Evolutionary conservation across 129 eudicot genomes (phyloP).

Genomic region (Glebionis coronaria): DNA sequence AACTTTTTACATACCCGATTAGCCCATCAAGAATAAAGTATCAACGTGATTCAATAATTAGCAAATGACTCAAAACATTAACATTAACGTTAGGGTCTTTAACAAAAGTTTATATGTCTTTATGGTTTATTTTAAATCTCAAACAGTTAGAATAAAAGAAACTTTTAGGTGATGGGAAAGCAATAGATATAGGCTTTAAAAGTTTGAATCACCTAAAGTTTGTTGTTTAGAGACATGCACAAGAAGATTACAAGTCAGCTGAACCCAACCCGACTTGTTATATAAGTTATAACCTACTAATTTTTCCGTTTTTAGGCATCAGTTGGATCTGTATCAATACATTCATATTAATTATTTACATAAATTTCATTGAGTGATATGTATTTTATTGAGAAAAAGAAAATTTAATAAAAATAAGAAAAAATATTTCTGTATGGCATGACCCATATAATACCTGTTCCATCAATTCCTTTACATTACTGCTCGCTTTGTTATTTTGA

Average conservation of each 20-base stretch:
- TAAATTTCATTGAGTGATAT: neutral
- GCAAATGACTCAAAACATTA: too few species aligned
- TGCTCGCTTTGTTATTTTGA: constrained; percentile 67
- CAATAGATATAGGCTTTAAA: neutral
- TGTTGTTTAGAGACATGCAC: neutral
- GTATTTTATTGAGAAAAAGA: neutral
- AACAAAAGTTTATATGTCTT: too few species aligned
- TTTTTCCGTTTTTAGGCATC: neutral
- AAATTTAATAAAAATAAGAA: neutral
- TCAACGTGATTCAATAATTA: too few species aligned
- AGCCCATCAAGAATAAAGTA: too few species aligned
- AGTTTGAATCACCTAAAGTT: neutral
- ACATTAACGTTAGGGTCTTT: too few species aligned
- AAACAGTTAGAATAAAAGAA: too few species aligned
- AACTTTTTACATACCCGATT: too few species aligned
- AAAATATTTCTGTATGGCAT: constrained; percentile 10
- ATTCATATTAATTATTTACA: neutral
- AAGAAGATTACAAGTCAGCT: neutral
- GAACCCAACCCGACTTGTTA: too few species aligned
- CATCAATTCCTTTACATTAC: constrained; percentile 73
- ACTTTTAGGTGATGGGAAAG: neutral
- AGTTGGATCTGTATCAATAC: neutral
- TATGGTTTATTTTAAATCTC: too few species aligned
- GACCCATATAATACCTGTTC: constrained; percentile 62
- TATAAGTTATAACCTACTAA: too few species aligned